phyloP scores from a whole-genome alignment of 1,284 basidiomycete species.

The Mycosarcoma mackinlayi region DNA sequence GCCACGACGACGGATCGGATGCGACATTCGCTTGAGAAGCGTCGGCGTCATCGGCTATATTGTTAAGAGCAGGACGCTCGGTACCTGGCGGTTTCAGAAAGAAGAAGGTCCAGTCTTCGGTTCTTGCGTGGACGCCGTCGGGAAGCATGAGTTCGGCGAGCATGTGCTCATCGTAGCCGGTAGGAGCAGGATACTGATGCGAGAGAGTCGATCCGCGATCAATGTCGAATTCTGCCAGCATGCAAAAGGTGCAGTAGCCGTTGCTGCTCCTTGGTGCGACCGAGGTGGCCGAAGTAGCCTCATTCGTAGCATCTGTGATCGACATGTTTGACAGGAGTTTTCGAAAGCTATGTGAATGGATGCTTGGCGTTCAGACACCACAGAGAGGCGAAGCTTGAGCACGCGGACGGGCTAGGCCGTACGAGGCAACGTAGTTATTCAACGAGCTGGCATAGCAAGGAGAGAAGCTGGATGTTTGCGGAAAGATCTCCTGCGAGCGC shows the following conservation, averaged over 20 bases:
- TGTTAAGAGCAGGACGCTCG: constrained; percentile 12
- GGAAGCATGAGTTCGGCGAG: constrained; percentile 98
- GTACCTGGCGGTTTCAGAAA: constrained; percentile 73
- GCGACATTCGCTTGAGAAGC: constrained; percentile 1
- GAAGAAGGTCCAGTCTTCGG: constrained; percentile 98
- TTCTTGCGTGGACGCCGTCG: constrained; percentile 91
- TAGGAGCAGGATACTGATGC: constrained; percentile 54
- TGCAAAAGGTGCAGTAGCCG: constrained; percentile 58
- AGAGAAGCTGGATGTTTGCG: not conserved
- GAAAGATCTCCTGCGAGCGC: no score
- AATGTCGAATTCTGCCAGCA: constrained; percentile 65
- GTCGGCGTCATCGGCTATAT: constrained; percentile 7
- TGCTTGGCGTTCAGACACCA: no score
- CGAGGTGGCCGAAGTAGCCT: constrained; percentile 1
- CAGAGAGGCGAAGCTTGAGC: not conserved
- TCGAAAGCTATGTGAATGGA: no score
- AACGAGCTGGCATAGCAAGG: not conserved
- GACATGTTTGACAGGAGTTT: constrained; percentile 22
- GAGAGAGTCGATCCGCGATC: constrained; percentile 61
- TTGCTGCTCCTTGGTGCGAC: constrained; percentile 6
- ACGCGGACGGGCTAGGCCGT: constrained; percentile 2
- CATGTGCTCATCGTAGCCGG: constrained; percentile 70
- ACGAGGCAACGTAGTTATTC: not conserved
- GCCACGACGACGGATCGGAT: constrained; percentile 21
- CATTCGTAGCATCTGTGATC: constrained; percentile 16